Conservation (phyloP, 2,329 filamentous ascomycete species). For the Fusarium caatingaense region DNA sequence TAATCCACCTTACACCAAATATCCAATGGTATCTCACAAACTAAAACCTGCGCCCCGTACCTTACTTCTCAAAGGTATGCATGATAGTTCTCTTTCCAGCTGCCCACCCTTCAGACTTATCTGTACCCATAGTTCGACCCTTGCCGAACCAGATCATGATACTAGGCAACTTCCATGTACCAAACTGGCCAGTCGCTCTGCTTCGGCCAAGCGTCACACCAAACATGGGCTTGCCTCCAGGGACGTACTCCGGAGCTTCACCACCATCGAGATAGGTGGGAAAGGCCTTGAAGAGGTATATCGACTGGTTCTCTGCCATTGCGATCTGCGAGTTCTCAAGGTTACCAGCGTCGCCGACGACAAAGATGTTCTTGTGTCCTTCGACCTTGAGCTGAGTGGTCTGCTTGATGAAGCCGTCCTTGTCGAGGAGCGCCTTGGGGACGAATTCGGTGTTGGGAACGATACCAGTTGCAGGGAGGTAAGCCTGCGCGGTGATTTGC, state of each 20-base stretch:
- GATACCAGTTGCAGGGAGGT: slow-evolving; percentile 61
- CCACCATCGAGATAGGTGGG: slow-evolving; percentile 49
- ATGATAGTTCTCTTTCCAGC: slow-evolving; percentile 51
- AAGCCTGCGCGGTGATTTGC: slow-evolving; percentile 57
- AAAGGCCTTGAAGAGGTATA: slow-evolving; percentile 51
- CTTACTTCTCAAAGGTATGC: slow-evolving; percentile 49
- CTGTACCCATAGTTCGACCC: slow-evolving; percentile 53
- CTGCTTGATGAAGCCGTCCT: slow-evolving; percentile 52
- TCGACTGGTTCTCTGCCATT: slow-evolving; percentile 49
- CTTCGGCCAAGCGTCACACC: slow-evolving; percentile 55
- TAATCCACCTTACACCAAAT: background rate
- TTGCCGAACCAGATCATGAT: slow-evolving; percentile 55
- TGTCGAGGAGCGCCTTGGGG: slow-evolving; percentile 53
- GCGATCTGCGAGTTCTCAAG: slow-evolving; percentile 52
- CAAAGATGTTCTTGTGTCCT: slow-evolving; percentile 56
- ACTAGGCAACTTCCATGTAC: slow-evolving; percentile 53
- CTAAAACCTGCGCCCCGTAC: background rate
- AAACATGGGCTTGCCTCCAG: slow-evolving; percentile 47
- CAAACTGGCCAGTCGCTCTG: slow-evolving; percentile 54
- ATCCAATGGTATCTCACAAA: background rate
- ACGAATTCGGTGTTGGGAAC: slow-evolving; percentile 59
- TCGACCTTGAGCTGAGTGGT: slow-evolving; percentile 51
- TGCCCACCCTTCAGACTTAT: slow-evolving; percentile 47
- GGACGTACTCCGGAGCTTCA: slow-evolving; percentile 48
- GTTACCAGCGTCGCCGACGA: slow-evolving; percentile 58